Evolutionary conservation across 805 yeast genomes (phyloP).

Genomic region (Kazachstania kunashirensis): DNA sequence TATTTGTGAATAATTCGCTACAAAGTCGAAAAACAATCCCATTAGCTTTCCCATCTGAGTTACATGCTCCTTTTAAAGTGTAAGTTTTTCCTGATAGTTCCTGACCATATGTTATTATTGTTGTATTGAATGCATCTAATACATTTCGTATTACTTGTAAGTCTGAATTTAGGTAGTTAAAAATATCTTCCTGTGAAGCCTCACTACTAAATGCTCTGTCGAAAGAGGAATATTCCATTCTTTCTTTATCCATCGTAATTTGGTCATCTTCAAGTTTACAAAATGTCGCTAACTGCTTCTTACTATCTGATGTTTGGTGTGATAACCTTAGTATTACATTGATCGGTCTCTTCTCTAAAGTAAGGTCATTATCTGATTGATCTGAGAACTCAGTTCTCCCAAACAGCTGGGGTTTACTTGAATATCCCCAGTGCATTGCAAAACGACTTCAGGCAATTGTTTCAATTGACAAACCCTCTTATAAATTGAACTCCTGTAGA

Average conservation of each 20-base stretch:
- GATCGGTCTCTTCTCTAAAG: background rate
- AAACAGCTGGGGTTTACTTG: background rate
- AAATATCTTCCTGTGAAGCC: background rate
- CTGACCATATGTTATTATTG: slow-evolving; percentile 5
- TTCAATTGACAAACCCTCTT: no score
- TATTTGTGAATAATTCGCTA: slow-evolving; percentile 1
- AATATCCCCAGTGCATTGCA: slow-evolving; percentile 4
- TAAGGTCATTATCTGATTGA: background rate
- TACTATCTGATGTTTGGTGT: background rate
- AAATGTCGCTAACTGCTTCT: background rate
- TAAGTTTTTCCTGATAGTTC: slow-evolving; percentile 2
- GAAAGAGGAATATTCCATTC: background rate
- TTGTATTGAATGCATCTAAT: background rate
- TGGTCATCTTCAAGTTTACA: background rate
- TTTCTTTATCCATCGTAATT: background rate
- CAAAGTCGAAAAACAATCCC: slow-evolving; percentile 1
- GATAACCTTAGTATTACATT: background rate
- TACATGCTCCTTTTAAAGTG: background rate
- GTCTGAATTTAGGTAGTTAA: background rate
- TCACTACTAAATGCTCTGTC: background rate
- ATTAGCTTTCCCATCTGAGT: background rate
- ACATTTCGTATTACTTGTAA: background rate
- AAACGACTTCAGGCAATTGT: no score
- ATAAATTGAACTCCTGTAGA: no score
- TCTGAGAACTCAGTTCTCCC: background rate